These are phyloP conservation scores for Viridothelium virens DNA, from an alignment of 495 filamentous ascomycete genomes.

Conservation along the genomic window DNA sequence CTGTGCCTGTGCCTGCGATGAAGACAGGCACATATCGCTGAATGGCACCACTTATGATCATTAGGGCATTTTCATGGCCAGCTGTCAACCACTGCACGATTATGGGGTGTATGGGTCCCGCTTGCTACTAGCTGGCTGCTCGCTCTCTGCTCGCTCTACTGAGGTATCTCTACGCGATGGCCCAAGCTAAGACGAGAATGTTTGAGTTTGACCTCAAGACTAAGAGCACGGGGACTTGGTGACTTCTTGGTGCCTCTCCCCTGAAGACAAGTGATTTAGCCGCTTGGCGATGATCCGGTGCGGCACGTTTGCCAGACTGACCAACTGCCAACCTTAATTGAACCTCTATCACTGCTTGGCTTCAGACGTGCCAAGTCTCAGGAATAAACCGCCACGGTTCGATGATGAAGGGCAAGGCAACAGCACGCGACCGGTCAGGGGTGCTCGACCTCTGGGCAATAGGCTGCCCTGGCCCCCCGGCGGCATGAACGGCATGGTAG, in stretches of 20 bases:
- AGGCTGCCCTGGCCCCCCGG: not conserved
- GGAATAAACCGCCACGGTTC: not conserved
- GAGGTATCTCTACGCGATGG: conserved; percentile 7
- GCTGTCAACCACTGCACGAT: not conserved
- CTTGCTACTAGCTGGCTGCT: too few relatives aligned
- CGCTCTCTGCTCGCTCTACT: not conserved
- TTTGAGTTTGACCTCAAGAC: not conserved
- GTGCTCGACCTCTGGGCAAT: not conserved
- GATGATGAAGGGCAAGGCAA: not conserved
- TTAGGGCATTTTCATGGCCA: not conserved
- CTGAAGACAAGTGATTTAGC: not conserved
- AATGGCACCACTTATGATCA: not conserved
- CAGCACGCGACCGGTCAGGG: conserved; percentile 5
- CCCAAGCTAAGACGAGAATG: not conserved
- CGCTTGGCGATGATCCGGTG: not conserved
- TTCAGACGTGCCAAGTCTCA: conserved; percentile 8
- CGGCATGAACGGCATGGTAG: not conserved
- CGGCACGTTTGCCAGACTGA: not conserved
- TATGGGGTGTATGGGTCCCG: too few relatives aligned
- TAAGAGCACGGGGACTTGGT: too few relatives aligned
- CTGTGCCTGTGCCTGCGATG: not conserved
- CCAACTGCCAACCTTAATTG: not conserved
- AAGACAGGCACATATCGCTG: not conserved
- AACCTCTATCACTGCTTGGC: not conserved
- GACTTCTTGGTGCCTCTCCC: not conserved